Percentiles rank a stretch among this genome's conserved stretches.
These are phyloP conservation scores for Fonsecaea erecta DNA, from an alignment of 2,329 filamentous ascomycete species.

Conservation along the genomic window DNA sequence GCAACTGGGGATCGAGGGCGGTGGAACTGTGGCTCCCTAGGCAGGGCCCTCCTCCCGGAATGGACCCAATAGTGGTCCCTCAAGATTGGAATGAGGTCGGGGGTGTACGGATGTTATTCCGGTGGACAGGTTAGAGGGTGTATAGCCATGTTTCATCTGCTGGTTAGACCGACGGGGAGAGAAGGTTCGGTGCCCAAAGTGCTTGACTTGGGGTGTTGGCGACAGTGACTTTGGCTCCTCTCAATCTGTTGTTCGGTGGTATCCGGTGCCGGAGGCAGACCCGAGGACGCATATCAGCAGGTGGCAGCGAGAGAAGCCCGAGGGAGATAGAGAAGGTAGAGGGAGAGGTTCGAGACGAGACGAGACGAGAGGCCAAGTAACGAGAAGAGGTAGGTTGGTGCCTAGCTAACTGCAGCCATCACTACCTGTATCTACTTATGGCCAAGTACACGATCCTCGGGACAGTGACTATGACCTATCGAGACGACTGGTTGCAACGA, in stretches of 20 bases:
- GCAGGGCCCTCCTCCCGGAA: neutral
- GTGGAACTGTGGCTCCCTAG: neutral
- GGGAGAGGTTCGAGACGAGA: neutral
- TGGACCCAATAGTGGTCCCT: neutral
- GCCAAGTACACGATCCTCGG: neutral
- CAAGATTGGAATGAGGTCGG: neutral
- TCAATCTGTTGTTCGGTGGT: neutral
- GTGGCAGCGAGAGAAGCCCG: neutral
- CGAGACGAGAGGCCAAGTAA: neutral
- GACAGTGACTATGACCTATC: neutral
- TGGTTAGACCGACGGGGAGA: neutral
- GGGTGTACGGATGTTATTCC: conserved; percentile 9
- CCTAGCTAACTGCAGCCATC: neutral
- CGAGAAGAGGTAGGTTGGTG: neutral
- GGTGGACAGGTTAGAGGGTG: conserved; percentile 8
- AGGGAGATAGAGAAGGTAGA: neutral
- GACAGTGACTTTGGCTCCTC: neutral
- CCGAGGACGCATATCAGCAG: neutral
- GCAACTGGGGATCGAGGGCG: conserved; percentile 10
- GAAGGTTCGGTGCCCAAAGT: neutral
- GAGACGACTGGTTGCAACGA: neutral
- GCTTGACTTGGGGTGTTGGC: neutral
- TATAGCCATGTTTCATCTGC: conserved; percentile 1
- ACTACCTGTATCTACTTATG: conserved; percentile 1
- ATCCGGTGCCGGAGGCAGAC: neutral